These are phyloP conservation scores for Recurvomyces mirabilis DNA, from an alignment of 495 filamentous ascomycete genomes.

Conservation along the genomic window DNA sequence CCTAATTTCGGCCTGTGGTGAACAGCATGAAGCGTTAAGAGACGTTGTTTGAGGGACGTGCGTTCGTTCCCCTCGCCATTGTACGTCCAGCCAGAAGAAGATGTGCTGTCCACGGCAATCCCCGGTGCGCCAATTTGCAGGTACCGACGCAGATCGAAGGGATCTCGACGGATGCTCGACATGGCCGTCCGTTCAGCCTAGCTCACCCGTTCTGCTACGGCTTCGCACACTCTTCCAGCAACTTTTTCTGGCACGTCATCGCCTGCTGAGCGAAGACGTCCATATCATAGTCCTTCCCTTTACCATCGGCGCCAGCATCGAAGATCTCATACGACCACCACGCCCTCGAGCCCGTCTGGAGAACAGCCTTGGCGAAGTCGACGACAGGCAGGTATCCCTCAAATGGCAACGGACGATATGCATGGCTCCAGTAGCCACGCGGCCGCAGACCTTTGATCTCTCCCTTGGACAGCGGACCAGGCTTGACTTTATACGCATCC, in stretches of 20 bases:
- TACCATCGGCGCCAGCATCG: constrained; percentile 50
- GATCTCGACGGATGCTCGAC: too few relatives aligned
- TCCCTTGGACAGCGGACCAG: constrained; percentile 38
- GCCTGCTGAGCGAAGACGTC: constrained; percentile 46
- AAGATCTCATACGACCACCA: constrained; percentile 73
- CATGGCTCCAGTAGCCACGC: constrained; percentile 59
- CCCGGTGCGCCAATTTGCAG: too few relatives aligned
- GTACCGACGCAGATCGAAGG: too few relatives aligned
- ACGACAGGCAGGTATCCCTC: constrained; percentile 61
- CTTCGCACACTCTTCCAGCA: constrained; percentile 40
- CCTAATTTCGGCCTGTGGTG: too few relatives aligned
- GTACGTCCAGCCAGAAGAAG: too few relatives aligned
- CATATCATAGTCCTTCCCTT: constrained; percentile 49
- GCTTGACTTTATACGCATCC: constrained; percentile 57
- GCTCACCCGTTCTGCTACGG: too few relatives aligned
- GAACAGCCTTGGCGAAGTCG: constrained; percentile 52
- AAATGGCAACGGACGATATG: constrained; percentile 58
- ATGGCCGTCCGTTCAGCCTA: too few relatives aligned
- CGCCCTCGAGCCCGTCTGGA: constrained; percentile 57
- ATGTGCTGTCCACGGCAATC: too few relatives aligned
- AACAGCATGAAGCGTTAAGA: too few relatives aligned
- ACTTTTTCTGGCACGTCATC: constrained; percentile 43
- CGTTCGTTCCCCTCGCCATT: too few relatives aligned
- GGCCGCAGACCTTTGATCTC: constrained; percentile 43
- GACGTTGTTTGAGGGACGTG: too few relatives aligned